Base-by-base conservation (phyloP, 805 yeast species). In the Candida methanosorbosa region DNA sequence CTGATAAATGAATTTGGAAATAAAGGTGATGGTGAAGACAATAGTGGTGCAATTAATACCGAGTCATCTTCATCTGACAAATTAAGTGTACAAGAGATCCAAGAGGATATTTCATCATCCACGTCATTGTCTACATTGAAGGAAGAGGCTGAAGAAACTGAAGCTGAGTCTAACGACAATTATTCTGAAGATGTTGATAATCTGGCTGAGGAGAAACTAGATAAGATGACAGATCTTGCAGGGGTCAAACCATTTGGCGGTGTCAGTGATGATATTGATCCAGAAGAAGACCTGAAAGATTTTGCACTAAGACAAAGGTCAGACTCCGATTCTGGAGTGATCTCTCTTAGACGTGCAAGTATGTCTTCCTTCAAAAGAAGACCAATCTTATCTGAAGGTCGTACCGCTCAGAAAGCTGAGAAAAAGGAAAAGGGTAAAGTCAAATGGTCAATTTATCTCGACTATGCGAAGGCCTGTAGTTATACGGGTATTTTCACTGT, bases 401-500 rank as follows among this genome's bases (percentile, higher is more conserved):
- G 52, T 27, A 67, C 75, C 3, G 66, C 70, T 13, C 73, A 68
- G 50, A 64, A 66, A 27, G 64, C 56, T 12, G 81, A 75, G 46
- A 60, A 48, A n/a, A 64, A 71, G n/a, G 77, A 70, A 26, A 67
- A 63, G 27, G 88, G 87, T 2, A 66, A 67, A 27, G 84, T 81
- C 18, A 67, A 71, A 30, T 56, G 66, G 55, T 50, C 62, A 2
- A 75, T 75, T 2, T 78, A 78, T 42, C 38, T 57, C 27, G 64
- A 64, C 13, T 81, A 79, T 50, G 67, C 72, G 5, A 64, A 67
- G 38, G 81, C 87, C 1, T 78, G 85, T 54, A 71, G 78, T 6
- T 44, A 60, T 22, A 20, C 50, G 1, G 80, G 81, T 23, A 69
- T 69, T 18, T n/a, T 53, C n/a, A 34, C 63, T 1, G 45, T 75